Conservation (phyloP, 2,329 filamentous ascomycete species). For the Nemania diffusa region DNA sequence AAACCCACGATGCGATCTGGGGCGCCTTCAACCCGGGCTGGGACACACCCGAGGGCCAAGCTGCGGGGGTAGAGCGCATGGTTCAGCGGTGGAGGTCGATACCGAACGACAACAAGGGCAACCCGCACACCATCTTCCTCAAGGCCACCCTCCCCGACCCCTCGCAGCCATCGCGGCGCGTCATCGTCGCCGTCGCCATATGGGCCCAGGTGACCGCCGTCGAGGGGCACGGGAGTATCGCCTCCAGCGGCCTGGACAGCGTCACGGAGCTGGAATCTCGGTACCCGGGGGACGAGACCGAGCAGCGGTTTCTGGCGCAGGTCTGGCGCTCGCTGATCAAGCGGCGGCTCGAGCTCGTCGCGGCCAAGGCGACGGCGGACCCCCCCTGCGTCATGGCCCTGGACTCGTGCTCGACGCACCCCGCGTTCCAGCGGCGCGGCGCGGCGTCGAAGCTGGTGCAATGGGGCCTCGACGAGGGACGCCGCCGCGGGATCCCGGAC, state of each 20-base stretch:
- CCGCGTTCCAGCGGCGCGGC: conserved; percentile 62
- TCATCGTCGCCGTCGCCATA: conserved; percentile 63
- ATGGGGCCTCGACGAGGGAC: conserved; percentile 59
- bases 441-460: conserved; percentile 58
- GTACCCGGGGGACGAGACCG: conserved; percentile 56
- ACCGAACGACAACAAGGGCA: conserved; percentile 55
- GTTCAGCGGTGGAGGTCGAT: conserved; percentile 55
- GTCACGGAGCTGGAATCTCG: conserved; percentile 50
- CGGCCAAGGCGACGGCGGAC: conserved; percentile 51
- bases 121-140: conserved; percentile 62
- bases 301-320: conserved; percentile 60
- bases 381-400: conserved; percentile 61
- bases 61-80: conserved; percentile 52
- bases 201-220: conserved; percentile 65
- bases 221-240: conserved; percentile 58
- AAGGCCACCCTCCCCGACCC: conserved; percentile 61
- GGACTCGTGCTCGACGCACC: conserved; percentile 63
- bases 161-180: conserved; percentile 21
- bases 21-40: conserved; percentile 63
- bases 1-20: conserved; percentile 63
- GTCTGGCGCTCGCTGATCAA: conserved; percentile 56
- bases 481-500: conserved; percentile 55
- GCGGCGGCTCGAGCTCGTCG: conserved; percentile 55
- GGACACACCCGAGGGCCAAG: conserved; percentile 60
- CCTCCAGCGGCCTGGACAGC: conserved; percentile 48